Percentiles rank a stretch among this genome's conserved stretches.
phyloP scores from a whole-genome alignment of 2,329 filamentous ascomycete species.

The Elsinoe australis region DNA sequence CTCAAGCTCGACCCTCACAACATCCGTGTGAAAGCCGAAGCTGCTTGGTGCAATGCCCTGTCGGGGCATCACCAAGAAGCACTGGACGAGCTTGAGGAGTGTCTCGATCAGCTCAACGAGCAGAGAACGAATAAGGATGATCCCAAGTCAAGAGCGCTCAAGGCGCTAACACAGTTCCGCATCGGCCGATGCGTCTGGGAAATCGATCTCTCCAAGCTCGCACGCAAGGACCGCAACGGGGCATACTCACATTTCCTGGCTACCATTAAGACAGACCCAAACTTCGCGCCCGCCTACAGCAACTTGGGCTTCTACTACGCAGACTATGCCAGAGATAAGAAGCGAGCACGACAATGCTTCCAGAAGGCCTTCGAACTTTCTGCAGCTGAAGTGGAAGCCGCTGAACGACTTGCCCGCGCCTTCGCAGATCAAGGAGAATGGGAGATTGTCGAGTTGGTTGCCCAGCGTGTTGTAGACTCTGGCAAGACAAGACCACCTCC shows the following conservation, averaged over 20 bases:
- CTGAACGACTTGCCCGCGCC: constrained; percentile 72
- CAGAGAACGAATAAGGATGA: constrained; percentile 52
- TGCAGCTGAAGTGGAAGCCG: constrained; percentile 73
- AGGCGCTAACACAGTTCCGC: constrained; percentile 78
- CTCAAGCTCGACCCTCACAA: constrained; percentile 65
- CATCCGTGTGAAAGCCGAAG: constrained; percentile 71
- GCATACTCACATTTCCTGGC: constrained; percentile 78
- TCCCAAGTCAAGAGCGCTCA: constrained; percentile 58
- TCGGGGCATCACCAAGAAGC: constrained; percentile 66
- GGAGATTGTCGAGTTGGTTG: constrained; percentile 91
- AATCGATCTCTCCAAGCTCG: constrained; percentile 62
- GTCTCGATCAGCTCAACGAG: constrained; percentile 51
- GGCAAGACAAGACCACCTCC: constrained; percentile 84
- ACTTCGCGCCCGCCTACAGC: constrained; percentile 84
- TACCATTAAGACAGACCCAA: constrained; percentile 78
- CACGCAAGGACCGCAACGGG: constrained; percentile 70
- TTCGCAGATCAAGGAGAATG: constrained; percentile 91
- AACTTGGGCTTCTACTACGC: constrained; percentile 84
- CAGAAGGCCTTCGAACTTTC: constrained; percentile 95
- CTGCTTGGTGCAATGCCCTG: constrained; percentile 85
- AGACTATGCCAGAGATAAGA: constrained; percentile 82
- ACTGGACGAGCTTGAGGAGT: constrained; percentile 58
- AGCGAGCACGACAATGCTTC: constrained; percentile 82
- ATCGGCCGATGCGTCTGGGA: constrained; percentile 85
- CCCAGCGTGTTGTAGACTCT: constrained; percentile 87